Base-by-base conservation (phyloP, 1,139 yeast genomes). In the Debaryomycetaceae sp. region DNA sequence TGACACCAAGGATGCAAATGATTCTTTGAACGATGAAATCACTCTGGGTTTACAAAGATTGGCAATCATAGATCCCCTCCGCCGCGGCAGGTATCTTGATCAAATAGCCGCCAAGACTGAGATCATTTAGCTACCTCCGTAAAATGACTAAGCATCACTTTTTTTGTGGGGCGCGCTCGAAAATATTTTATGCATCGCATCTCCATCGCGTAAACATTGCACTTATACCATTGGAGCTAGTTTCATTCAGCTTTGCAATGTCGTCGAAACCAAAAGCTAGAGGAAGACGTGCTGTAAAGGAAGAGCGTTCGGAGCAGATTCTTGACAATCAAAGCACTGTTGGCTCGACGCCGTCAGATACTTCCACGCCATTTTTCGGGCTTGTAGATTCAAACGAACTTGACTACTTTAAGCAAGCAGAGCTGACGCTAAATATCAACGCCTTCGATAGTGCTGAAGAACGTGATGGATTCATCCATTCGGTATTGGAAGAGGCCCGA, bases 341-440 rank as follows among this genome's bases (percentile, higher is more conserved):
- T 15, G 26, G 22, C n/a, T 19, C 21, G 10, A 31, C 25, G 6
- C 30, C 28, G 16, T 27, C 28, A 13, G 36, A 36, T 6, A 31
- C 36, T 4, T 35, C 36, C 25, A 37, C 48, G 23, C 41, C 66
- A 3, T 90, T 87, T 48, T 87, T 77, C 53, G 97, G 97, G 15
- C 65, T 87, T 23, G 80, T 90, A 11, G 95, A 85, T 49, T 57
- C 86, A 7, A 69, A 73, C 27, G 96, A 90, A 52, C 55, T 83
- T 27, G 95, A 85, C 40, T 90, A 90, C 52, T 90, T 87, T 60
- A 83, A 83, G 45, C 86, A 78, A 47, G 95, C 96, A 0, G 97
- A 87, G 53, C 73, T 87, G 6, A 81, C 93, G 0, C 61, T 90
- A 30, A 77, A 86, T 29, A 70, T 85, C 26, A 76, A 86, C 51